Evolutionary conservation across 1,284 basidiomycete species (phyloP).

Genomic region (Cystobasidium sp.): DNA sequence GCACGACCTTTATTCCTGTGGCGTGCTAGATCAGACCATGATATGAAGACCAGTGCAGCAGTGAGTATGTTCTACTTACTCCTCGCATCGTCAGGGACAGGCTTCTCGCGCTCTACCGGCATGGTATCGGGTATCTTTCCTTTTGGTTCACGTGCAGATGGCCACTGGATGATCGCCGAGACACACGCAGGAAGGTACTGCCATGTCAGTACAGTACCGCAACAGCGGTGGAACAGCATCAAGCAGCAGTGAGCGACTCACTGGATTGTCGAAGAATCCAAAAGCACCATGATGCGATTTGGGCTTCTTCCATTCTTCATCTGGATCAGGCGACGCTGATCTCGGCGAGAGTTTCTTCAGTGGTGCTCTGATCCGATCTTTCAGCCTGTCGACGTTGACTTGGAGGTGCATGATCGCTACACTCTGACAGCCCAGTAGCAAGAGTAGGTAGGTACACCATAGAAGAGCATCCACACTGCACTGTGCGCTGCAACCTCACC

Average conservation of each 20-base stretch:
- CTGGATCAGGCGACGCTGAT: not conserved
- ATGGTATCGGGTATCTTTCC: conserved; percentile 7
- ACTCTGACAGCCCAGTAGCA: not conserved
- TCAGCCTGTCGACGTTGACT: conserved; percentile 20
- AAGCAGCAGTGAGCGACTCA: not conserved
- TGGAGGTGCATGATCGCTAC: not conserved
- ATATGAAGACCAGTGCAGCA: not conserved
- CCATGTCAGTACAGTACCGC: not conserved
- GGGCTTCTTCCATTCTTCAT: conserved; percentile 28
- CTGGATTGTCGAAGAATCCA: conserved; percentile 24
- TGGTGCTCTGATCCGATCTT: not conserved
- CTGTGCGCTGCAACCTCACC: too few species aligned
- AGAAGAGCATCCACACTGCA: too few species aligned
- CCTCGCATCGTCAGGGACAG: not conserved
- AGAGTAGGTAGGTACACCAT: not conserved
- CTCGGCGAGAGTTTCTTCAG: conserved; percentile 14
- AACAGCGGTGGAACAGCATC: not conserved
- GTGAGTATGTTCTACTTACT: not conserved
- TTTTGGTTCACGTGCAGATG: conserved; percentile 4
- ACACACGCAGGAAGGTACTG: not conserved
- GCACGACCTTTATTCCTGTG: conserved; percentile 27
- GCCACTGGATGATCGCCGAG: not conserved
- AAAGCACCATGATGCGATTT: conserved; percentile 22
- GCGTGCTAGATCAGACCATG: not conserved
- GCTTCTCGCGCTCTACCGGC: conserved; percentile 12